These are phyloP conservation scores for Didymella pomorum DNA, from an alignment of 2,329 filamentous ascomycete species.

Conservation along the genomic window DNA sequence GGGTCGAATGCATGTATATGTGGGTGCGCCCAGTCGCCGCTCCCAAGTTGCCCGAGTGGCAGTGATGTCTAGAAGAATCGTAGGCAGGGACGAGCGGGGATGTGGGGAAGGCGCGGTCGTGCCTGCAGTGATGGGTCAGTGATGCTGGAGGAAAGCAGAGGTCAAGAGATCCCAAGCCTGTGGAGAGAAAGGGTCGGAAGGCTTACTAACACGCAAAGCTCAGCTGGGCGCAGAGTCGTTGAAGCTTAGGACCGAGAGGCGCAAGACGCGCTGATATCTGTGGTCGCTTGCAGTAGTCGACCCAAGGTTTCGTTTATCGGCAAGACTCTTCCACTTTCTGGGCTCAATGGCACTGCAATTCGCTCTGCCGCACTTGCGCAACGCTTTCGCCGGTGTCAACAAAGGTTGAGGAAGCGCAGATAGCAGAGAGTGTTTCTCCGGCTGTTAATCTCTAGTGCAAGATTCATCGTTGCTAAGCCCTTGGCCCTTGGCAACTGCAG, in stretches of 20 bases:
- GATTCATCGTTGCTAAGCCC: conserved; percentile 22
- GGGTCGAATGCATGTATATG: conserved; percentile 55
- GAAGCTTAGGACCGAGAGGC: conserved; percentile 30
- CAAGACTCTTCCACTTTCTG: conserved; percentile 7
- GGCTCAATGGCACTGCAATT: conserved; percentile 31
- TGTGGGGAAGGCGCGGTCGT: conserved; percentile 14
- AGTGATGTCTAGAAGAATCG: conserved; percentile 22
- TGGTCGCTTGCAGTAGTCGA: conserved; percentile 14
- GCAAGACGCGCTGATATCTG: conserved; percentile 16
- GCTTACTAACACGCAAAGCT: conserved; percentile 26
- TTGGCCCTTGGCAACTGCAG: conserved; percentile 15
- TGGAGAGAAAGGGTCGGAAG: conserved; percentile 12
- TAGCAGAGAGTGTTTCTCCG: conserved; percentile 13
- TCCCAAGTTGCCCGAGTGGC: conserved; percentile 38
- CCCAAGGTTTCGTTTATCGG: conserved; percentile 10
- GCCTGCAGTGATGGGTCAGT: conserved; percentile 20
- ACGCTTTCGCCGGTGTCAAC: conserved; percentile 8
- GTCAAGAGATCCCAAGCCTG: conserved; percentile 25
- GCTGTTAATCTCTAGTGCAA: conserved; percentile 21
- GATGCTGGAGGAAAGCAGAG: conserved; percentile 10
- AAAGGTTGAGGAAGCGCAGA: conserved; percentile 17
- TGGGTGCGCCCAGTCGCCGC: conserved; percentile 61
- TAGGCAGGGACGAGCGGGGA: conserved; percentile 20
- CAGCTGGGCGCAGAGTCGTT: conserved; percentile 26
- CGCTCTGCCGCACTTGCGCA: conserved; percentile 9